Evolutionary conservation across 2,329 filamentous ascomycete genomes (phyloP).

Genomic region (Botrytis sinoallii): DNA sequence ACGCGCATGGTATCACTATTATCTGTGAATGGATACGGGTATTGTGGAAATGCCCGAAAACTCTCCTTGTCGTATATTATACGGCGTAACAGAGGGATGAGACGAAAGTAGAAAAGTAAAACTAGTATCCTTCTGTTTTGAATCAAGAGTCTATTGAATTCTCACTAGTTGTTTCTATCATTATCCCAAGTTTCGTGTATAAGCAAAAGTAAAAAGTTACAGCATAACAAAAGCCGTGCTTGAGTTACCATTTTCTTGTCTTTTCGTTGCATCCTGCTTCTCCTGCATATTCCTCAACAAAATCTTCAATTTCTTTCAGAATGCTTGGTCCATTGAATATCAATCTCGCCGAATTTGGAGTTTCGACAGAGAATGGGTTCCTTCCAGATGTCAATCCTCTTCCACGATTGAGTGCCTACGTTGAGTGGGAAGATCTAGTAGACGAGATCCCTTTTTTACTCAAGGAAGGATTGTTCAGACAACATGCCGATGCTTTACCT

Average conservation of each 20-base stretch:
- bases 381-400: conserved; percentile 70
- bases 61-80: neutral
- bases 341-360: conserved; percentile 29
- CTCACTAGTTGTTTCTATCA: neutral
- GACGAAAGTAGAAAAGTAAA: neutral
- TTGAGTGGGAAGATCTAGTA: conserved; percentile 72
- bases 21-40: neutral
- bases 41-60: neutral
- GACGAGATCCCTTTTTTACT: conserved; percentile 66
- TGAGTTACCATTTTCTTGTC: neutral
- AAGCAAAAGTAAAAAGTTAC: neutral
- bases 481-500: conserved; percentile 62
- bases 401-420: conserved; percentile 66
- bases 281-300: neutral
- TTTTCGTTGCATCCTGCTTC: neutral
- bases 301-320: neutral
- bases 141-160: neutral
- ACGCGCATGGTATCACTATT: neutral
- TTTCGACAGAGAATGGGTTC: conserved; percentile 55
- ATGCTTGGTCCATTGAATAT: conserved; percentile 34
- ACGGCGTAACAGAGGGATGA: neutral
- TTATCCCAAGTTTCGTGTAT: neutral
- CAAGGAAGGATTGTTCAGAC: conserved; percentile 59
- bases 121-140: neutral
- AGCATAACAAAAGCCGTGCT: neutral